Base-by-base conservation (phyloP, 371 early-diverging fungal species). In the Syncephalastrum monosporum region DNA sequence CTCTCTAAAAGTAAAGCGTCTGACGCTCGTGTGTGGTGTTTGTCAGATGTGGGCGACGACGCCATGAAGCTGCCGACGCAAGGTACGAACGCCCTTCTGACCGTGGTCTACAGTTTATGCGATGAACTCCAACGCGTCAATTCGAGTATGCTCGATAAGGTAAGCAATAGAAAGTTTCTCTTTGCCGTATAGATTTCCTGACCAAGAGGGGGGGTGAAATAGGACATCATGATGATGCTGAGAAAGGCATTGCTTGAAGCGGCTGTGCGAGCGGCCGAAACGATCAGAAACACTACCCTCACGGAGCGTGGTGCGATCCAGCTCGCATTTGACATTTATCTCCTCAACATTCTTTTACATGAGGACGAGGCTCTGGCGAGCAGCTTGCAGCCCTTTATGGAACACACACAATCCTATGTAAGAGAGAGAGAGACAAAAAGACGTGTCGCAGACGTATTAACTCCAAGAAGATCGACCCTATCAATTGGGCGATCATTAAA, bases 271-370 rank as follows among this genome's bases (percentile, higher is more conserved):
- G 38, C 38, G 38, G 38, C 38, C 10, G 38, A 33, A 10, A 33
- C 38, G 50, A 42, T 47, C 5, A 42, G 50, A 13, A 33, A 33
- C 10, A 2, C 12, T 8, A 12, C 12, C n/a, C 17, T 79, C n/a
- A 64, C 77, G 3, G 82, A 84, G 50, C 75, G 75, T 41, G 82
- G 85, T 0, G 75, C 85, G 1, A 52, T 81, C 16, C 85, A 85
- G 42, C 47, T 82, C 38, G 43, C 81, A 17, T 82, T 82, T 63
- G 85, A 85, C 43, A 61, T 73, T n/a, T 56, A 75, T 47, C 78
- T 81, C 54, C 42, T 82, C 49, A 64, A 59, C 19, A 23, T 63
- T 16, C 49, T 79, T 2, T 69, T 81, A 44, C 67, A 68, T 4
- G 64, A 68, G 13, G 59, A 65, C 10, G n/a, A 33, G 10, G 38